phyloP scores from a whole-genome alignment of 208 protist species.

The Leishmania turanica region DNA sequence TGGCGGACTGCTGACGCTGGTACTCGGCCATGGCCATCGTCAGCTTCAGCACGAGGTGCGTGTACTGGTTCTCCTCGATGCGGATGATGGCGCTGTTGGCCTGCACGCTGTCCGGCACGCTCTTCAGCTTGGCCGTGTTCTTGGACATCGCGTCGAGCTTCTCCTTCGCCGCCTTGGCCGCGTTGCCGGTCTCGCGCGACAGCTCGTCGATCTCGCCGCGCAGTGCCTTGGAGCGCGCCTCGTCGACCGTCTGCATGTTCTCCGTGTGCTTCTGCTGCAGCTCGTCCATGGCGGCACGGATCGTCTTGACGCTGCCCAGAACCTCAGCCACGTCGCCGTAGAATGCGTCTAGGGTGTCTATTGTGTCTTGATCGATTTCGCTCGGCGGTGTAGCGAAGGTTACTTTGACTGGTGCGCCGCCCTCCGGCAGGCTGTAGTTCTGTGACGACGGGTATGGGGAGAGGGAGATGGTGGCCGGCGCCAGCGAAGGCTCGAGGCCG shows the following conservation, averaged over 20 bases:
- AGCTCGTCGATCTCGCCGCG: slow-evolving; percentile 69
- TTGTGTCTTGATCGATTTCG: slow-evolving; percentile 66
- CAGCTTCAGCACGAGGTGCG: slow-evolving; percentile 56
- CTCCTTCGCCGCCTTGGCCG: slow-evolving; percentile 49
- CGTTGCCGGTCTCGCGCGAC: slow-evolving; percentile 43
- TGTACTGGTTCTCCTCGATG: slow-evolving; percentile 89
- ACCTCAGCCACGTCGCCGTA: slow-evolving; percentile 53
- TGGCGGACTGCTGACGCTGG: slow-evolving; percentile 59
- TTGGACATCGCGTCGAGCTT: slow-evolving; percentile 59
- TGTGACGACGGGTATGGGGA: slow-evolving; percentile 4
- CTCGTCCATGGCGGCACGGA: slow-evolving; percentile 42
- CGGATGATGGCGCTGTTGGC: slow-evolving; percentile 80
- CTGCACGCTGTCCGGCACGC: slow-evolving; percentile 49
- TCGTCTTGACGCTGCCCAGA: slow-evolving; percentile 30
- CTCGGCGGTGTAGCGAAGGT: slow-evolving; percentile 31
- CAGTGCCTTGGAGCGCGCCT: slow-evolving; percentile 48
- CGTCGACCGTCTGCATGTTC: slow-evolving; percentile 77
- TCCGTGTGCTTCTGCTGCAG: slow-evolving; percentile 68
- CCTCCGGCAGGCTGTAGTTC: slow-evolving; percentile 19
- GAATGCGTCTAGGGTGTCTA: slow-evolving; percentile 72
- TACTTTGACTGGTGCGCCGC: slow-evolving; percentile 8
- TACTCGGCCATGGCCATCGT: slow-evolving; percentile 59
- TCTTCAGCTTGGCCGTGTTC: slow-evolving; percentile 68
- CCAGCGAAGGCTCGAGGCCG: slow-evolving; percentile 6
- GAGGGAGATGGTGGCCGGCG: slow-evolving; percentile 2